Conservation (phyloP, 208 protist genomes). For the Leishmania tarentolae region DNA sequence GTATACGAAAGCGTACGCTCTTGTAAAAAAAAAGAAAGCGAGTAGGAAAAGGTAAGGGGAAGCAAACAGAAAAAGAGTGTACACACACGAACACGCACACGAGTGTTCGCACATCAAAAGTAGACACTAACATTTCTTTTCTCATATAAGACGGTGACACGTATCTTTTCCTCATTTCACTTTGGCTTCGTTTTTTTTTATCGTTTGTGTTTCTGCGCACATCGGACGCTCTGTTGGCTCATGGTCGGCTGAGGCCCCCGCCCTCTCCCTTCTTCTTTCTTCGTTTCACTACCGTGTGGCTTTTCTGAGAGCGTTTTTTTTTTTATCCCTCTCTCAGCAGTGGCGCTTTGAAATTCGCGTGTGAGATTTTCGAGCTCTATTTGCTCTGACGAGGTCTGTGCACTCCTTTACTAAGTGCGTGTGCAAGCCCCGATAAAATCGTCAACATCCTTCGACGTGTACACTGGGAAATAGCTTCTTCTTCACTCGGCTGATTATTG, state of each 20-base stretch:
- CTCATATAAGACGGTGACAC: background rate
- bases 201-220: background rate
- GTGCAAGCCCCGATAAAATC: background rate
- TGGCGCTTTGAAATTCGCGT: background rate
- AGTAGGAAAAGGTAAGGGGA: background rate
- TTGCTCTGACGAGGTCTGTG: background rate
- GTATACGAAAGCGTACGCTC: background rate
- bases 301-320: background rate
- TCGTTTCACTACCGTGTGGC: background rate
- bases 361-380: background rate
- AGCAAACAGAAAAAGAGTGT: background rate
- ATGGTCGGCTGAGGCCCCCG: background rate
- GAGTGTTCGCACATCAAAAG: background rate
- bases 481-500: slow-evolving; percentile 6
- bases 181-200: background rate
- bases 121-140: background rate
- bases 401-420: background rate
- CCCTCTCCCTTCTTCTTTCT: background rate
- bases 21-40: background rate
- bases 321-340: background rate
- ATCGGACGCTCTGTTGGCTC: background rate
- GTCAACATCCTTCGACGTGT: background rate
- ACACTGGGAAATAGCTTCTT: slow-evolving; percentile 1
- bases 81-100: background rate
- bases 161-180: background rate